Evolutionary conservation across 768 basidiomycete genomes (phyloP).

Genomic region (Agrocybe pediades): DNA sequence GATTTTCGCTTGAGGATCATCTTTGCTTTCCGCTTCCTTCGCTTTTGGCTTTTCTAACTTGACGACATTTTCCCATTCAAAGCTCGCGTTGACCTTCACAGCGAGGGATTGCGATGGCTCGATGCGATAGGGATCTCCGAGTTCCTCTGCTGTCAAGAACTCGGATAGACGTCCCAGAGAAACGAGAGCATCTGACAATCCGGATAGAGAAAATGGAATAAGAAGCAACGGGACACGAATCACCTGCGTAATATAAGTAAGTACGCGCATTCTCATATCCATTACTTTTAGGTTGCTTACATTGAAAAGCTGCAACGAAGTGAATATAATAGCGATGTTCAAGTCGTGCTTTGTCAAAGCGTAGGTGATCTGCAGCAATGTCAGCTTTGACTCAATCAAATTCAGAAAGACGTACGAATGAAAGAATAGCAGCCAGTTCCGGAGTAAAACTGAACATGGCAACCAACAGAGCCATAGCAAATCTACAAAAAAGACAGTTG

Average conservation of each 20-base stretch:
- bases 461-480: slow-evolving; percentile 39
- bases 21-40: slow-evolving; percentile 16
- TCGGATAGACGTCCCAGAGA: slow-evolving; percentile 49
- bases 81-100: slow-evolving; percentile 50
- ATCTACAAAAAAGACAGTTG: slow-evolving; percentile 21
- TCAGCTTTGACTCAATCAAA: not conserved
- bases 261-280: not conserved
- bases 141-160: slow-evolving; percentile 58
- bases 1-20: slow-evolving; percentile 5
- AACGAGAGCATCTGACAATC: slow-evolving; percentile 49
- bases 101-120: slow-evolving; percentile 38
- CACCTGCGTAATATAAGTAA: slow-evolving; percentile 38
- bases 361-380: slow-evolving; percentile 55
- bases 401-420: slow-evolving; percentile 42
- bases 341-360: slow-evolving; percentile 55
- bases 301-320: slow-evolving; percentile 60
- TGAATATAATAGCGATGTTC: slow-evolving; percentile 56
- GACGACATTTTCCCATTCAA: slow-evolving; percentile 49
- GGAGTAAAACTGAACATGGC: slow-evolving; percentile 53
- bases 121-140: slow-evolving; percentile 45
- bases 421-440: slow-evolving; percentile 47
- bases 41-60: slow-evolving; percentile 21
- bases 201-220: slow-evolving; percentile 54
- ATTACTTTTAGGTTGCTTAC: slow-evolving; percentile 26
- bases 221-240: slow-evolving; percentile 60